Base-by-base conservation (phyloP, 495 filamentous ascomycete genomes). In the Aspergillus avenaceus region DNA sequence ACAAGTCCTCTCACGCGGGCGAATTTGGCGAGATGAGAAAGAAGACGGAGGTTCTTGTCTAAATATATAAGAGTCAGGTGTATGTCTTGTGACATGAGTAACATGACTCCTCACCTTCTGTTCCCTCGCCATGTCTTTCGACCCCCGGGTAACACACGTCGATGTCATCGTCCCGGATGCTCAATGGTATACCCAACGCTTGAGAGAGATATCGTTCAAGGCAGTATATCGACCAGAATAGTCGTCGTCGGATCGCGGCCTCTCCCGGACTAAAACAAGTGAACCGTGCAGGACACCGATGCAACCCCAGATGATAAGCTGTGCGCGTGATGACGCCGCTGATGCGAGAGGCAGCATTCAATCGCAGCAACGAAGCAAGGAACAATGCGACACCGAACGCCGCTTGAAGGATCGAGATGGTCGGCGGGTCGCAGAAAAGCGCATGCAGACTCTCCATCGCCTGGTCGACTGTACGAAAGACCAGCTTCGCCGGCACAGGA, bases 141-240 rank as follows among this genome's bases (percentile, higher is more conserved):
- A 54, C 51, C 8, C 65, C 65, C 0, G 69, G 76, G 47, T 73
- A 74, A 50, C 76, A 79, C 8, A 79, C 76, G 49, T 79, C 76
- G 38, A 78, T 66, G 49, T 79, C 76, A 52, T 77, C 73, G 59
- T 78, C 74, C 43, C 67, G 64, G 37, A 79, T 70, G n/a, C 66
- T 61, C 9, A 78, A 59, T n/a, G 76, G 76, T 6, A 75, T 62
- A 0, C 76, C 76, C 21, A 79, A 56, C 11, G 73, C 68, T 49
- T 78, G 75, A 8, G 67, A 74, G 2, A 79, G 60, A 57, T 74
- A 76, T 53, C 75, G 54, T 18, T 79, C 76, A 1, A 78, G 57
- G 31, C 63, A 72, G 46, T 77, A 79, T 12, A 77, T 71, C 0
- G 74, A 74, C 75, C 75, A 79, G 50, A 78, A 79, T 3, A 77